Evolutionary conservation across 2,329 filamentous ascomycete genomes (phyloP), one percentile per base, ranked within the genome.

Genomic region (Talaromyces amestolkiae): DNA sequence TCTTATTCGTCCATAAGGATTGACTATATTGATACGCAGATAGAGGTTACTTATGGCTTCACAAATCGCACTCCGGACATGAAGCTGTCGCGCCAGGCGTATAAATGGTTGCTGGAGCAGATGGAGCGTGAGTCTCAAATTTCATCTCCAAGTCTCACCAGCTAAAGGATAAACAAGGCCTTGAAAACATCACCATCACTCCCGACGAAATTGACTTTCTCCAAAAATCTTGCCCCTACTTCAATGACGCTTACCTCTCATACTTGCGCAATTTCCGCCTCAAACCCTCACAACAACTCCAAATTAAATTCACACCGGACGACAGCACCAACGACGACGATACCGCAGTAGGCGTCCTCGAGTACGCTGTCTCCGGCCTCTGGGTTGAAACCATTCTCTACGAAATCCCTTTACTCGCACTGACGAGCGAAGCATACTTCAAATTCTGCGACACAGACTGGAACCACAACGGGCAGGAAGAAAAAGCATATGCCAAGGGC

Each of bases 311-410:
- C 66, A 72, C 74, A 0, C 80, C 84, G 0, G 37, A 78, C 9
- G 82, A 91, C 22, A 17, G 17, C 70, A 87, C 86, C 24, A 82
- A 83, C 47, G 87, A 90, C 59, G 82, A 86, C 2, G 87, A 90
- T 58, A 82, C 86, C 2, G 87, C 89, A 65, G 72, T 89, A 51
- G 95, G 95, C 51, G 89, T 93, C 66, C 81, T 97, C 59, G 82
- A 89, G 70, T 88, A 98, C 69, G 82, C 87, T 47, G 89, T 96
- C 68, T 88, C 88, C 71, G 95, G 95, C 10, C 83, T 88, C 63
- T 99, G 95, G 95, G 86, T 92, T 9, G 93, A 97, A 70, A 98
- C 95, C 0, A 99, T 99, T 65, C 86, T 99, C 27, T 99, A 99
- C 80, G 95, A 99, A 80, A 97, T 99, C 65, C 95, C 95, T 0